A percentile compares a stretch with the other conserved stretches of the same genome.
phyloP scores from a whole-genome alignment of 768 basidiomycete species.

The Dioszegia hungarica region DNA sequence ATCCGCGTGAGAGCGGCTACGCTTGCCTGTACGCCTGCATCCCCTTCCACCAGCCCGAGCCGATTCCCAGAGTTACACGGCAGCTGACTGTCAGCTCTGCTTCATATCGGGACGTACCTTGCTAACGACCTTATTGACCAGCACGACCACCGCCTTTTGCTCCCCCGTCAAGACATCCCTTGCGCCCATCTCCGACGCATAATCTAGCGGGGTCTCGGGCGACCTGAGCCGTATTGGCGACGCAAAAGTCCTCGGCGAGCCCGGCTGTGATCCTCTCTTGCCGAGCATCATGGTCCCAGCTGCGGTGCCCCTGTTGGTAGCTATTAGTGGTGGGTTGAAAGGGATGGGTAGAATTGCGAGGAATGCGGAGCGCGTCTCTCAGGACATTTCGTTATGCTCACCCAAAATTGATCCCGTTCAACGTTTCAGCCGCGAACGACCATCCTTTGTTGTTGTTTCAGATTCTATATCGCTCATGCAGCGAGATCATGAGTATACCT shows the following conservation, averaged over 20 bases:
- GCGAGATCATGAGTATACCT: conserved; percentile 11
- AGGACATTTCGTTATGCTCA: too few species aligned
- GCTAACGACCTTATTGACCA: conserved; percentile 73
- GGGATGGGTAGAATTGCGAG: not conserved
- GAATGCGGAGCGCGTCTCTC: too few species aligned
- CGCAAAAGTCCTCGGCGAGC: conserved; percentile 6
- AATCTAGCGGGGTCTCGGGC: not conserved
- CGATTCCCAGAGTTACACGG: conserved; percentile 76
- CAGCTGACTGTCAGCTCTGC: conserved; percentile 55
- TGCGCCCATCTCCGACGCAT: not conserved
- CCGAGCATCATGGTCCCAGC: conserved; percentile 1
- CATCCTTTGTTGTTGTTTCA: not conserved
- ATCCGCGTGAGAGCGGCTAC: conserved; percentile 75
- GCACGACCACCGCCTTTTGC: conserved; percentile 72
- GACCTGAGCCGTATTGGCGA: conserved; percentile 2
- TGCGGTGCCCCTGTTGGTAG: too few species aligned
- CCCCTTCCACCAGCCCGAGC: conserved; percentile 68
- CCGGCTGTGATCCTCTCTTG: conserved; percentile 6
- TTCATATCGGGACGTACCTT: conserved; percentile 56
- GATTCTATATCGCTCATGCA: conserved; percentile 13
- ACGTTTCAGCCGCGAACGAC: too few species aligned
- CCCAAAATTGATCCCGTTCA: conserved; percentile 3
- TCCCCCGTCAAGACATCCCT: conserved; percentile 44
- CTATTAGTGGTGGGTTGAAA: not conserved
- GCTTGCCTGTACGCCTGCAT: conserved; percentile 68